These are phyloP conservation scores for Austroboletus festivus DNA, from an alignment of 768 basidiomycete genomes.

Conservation along the genomic window DNA sequence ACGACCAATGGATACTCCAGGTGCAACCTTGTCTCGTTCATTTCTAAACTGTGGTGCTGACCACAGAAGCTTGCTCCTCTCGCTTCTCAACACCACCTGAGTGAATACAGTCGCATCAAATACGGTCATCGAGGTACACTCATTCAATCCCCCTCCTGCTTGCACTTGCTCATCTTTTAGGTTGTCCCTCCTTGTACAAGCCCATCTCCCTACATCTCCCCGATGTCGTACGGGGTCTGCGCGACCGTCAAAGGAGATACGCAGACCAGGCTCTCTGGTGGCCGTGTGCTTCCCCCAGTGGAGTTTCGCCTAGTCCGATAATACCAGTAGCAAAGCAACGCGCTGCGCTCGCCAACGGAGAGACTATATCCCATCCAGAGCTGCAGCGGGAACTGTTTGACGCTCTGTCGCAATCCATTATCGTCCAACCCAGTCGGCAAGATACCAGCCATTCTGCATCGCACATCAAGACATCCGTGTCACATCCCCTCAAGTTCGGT, in stretches of 20 bases:
- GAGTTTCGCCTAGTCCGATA: constrained; percentile 6
- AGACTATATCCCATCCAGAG: constrained; percentile 16
- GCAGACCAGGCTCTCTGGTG: constrained; percentile 47
- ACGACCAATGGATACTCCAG: constrained; percentile 23
- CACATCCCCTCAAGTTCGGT: constrained; percentile 81
- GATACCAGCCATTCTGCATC: not conserved
- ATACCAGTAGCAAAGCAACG: constrained; percentile 24
- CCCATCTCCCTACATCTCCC: constrained; percentile 66
- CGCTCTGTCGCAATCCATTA: constrained; percentile 50
- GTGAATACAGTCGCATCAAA: constrained; percentile 69
- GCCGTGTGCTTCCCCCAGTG: constrained; percentile 28
- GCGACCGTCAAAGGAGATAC: constrained; percentile 45
- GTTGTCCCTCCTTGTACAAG: constrained; percentile 53
- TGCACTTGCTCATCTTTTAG: constrained; percentile 30
- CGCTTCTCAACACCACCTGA: constrained; percentile 72
- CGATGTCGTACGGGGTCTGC: constrained; percentile 51
- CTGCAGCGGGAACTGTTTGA: constrained; percentile 50
- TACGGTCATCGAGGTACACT: constrained; percentile 51
- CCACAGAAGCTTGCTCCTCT: constrained; percentile 47
- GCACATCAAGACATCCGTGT: constrained; percentile 64
- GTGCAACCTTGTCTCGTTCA: constrained; percentile 2
- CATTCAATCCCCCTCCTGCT: not conserved
- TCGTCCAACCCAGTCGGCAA: constrained; percentile 3
- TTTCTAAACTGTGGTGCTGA: not conserved
- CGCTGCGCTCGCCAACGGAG: constrained; percentile 19